phyloP scores from a whole-genome alignment of 2,329 filamentous ascomycete species.

The Cercospora nicotianae region DNA sequence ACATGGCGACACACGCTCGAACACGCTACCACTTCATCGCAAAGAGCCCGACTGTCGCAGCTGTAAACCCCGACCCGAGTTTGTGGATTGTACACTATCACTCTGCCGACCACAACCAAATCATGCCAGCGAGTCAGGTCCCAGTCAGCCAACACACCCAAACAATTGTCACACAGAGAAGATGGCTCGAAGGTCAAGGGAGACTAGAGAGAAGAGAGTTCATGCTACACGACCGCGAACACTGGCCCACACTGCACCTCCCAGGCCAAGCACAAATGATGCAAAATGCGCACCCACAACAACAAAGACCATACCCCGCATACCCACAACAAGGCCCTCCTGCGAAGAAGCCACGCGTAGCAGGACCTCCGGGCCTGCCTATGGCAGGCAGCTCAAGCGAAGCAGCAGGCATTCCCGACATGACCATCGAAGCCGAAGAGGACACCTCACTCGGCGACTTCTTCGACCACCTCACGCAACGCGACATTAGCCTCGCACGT shows the following conservation, averaged over 20 bases:
- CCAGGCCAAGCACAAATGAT: constrained; percentile 45
- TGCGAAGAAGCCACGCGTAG: constrained; percentile 47
- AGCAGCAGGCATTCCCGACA: constrained; percentile 40
- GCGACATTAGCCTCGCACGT: constrained; percentile 81
- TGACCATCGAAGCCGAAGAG: constrained; percentile 78
- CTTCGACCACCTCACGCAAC: constrained; percentile 84
- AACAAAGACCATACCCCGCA: constrained; percentile 33
- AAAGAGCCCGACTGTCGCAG: constrained; percentile 68
- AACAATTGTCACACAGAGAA: constrained; percentile 60
- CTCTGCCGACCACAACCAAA: constrained; percentile 70
- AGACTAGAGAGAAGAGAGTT: constrained; percentile 89
- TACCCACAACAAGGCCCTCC: constrained; percentile 40
- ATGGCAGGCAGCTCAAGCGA: constrained; percentile 42
- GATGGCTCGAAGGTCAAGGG: constrained; percentile 67
- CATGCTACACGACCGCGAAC: constrained; percentile 83
- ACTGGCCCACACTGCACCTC: constrained; percentile 83
- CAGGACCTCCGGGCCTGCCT: constrained; percentile 44
- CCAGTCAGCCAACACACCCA: constrained; percentile 62
- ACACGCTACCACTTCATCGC: constrained; percentile 81
- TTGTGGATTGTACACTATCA: constrained; percentile 93
- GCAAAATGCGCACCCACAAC: constrained; percentile 18
- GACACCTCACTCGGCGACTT: constrained; percentile 83
- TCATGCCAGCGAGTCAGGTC: constrained; percentile 68
- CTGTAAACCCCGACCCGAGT: constrained; percentile 71
- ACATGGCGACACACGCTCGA: constrained; percentile 72